Evolutionary conservation across 2,329 filamentous ascomycete species (phyloP).

Genomic region (Gaeumannomyces sp.): DNA sequence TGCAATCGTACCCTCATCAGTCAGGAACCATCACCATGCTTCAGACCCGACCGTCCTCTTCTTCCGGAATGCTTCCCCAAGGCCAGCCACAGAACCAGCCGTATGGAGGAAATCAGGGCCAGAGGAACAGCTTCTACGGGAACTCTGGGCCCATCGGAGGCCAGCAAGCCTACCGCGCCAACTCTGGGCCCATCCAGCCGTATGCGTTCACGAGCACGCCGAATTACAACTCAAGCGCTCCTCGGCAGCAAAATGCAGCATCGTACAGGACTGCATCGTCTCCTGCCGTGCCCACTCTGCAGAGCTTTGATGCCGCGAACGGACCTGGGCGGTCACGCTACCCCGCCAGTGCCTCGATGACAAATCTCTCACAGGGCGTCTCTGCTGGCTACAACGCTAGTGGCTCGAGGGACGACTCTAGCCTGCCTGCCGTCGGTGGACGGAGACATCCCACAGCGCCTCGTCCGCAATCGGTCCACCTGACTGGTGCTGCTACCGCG

Average conservation of each 20-base stretch:
- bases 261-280: conserved; percentile 42
- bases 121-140: conserved; percentile 45
- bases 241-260: conserved; percentile 43
- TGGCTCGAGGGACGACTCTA: conserved; percentile 48
- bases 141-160: conserved; percentile 38
- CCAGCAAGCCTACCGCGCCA: conserved; percentile 47
- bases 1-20: conserved; percentile 75
- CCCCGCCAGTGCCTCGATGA: conserved; percentile 31
- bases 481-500: conserved; percentile 22
- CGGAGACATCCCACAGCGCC: conserved; percentile 31
- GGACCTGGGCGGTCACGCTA: conserved; percentile 24
- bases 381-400: conserved; percentile 28
- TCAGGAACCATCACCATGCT: conserved; percentile 69
- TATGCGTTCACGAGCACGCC: conserved; percentile 73
- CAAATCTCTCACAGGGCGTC: conserved; percentile 33
- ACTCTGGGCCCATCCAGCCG: conserved; percentile 59
- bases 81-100: conserved; percentile 46
- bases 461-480: conserved; percentile 37
- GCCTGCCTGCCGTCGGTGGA: conserved; percentile 36
- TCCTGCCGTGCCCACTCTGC: conserved; percentile 35
- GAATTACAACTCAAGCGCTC: conserved; percentile 48
- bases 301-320: conserved; percentile 30
- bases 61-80: conserved; percentile 51
- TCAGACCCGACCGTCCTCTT: conserved; percentile 63
- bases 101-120: conserved; percentile 39